A percentile compares a stretch with the other conserved stretches of the same genome.
Conservation (phyloP, 495 filamentous ascomycete genomes). For the Parathielavia appendiculata region DNA sequence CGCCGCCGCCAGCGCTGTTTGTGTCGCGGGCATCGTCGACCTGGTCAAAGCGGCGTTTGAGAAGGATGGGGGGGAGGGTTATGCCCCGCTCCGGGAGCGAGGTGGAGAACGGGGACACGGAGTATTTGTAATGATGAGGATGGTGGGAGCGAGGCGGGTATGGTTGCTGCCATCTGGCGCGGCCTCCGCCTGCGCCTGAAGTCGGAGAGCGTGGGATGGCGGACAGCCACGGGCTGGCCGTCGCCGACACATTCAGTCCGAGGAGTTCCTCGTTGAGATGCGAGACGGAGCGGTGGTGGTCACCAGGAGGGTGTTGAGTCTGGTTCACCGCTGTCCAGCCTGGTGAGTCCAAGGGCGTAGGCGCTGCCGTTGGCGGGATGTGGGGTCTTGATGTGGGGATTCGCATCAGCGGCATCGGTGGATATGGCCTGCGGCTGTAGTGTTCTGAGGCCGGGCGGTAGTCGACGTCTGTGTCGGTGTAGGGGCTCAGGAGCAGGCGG, state of each 20-base stretch:
- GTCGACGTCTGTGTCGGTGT: conserved; percentile 38
- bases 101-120: not conserved
- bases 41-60: conserved; percentile 11
- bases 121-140: not conserved
- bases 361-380: not conserved
- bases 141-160: not conserved
- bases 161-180: not conserved
- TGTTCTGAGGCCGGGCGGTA: conserved; percentile 19
- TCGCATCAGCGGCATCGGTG: not conserved
- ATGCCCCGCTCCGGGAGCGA: not conserved
- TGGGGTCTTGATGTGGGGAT: not conserved
- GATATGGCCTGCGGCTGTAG: not conserved
- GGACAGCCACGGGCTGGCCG: conserved; percentile 40
- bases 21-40: not conserved
- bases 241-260: conserved; percentile 13
- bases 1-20: not conserved
- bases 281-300: conserved; percentile 11
- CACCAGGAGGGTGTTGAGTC: not conserved
- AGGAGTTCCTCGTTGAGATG: conserved; percentile 3
- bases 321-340: conserved; percentile 20
- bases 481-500: conserved; percentile 27
- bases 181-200: not conserved
- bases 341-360: conserved; percentile 7
- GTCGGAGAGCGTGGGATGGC: conserved; percentile 37
- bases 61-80: not conserved